A percentile compares a stretch with the other conserved stretches of the same genome.
These are phyloP conservation scores for Zygotorulaspora chibaensis DNA, from an alignment of 805 yeast genomes.

Conservation along the genomic window DNA sequence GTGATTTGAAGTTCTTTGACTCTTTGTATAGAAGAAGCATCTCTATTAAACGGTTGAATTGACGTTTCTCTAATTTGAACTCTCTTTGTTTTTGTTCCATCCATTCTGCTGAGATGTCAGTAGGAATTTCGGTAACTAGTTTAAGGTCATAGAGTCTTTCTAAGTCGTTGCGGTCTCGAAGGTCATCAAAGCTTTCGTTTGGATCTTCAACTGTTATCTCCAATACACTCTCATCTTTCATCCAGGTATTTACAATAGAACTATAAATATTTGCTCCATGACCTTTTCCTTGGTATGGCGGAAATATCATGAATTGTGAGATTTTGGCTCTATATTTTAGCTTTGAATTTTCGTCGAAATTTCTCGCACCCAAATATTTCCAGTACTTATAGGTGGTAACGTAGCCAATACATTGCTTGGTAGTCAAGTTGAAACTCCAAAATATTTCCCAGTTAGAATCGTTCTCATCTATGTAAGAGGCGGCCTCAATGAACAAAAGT, in stretches of 20 bases:
- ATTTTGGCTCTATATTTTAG: constrained; percentile 59
- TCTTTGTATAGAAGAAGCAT: constrained; percentile 52
- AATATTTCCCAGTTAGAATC: constrained; percentile 83
- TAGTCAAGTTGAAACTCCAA: constrained; percentile 40
- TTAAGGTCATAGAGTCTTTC: constrained; percentile 40
- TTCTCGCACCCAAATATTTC: constrained; percentile 54
- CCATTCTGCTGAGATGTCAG: constrained; percentile 37
- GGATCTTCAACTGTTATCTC: constrained; percentile 95
- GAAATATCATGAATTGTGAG: constrained; percentile 81
- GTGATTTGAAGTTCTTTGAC: constrained; percentile 43
- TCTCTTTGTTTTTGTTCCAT: constrained; percentile 34
- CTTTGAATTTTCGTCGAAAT: constrained; percentile 43
- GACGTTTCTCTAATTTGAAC: constrained; percentile 69
- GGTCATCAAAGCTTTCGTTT: constrained; percentile 83
- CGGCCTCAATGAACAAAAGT: constrained; percentile 87
- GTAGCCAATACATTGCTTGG: constrained; percentile 63
- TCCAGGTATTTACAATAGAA: constrained; percentile 52
- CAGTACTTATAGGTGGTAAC: constrained; percentile 81
- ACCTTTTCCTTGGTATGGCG: constrained; percentile 71
- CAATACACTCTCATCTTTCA: constrained; percentile 44
- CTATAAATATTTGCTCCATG: constrained; percentile 69
- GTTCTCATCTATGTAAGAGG: constrained; percentile 71
- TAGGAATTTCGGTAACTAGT: constrained; percentile 33
- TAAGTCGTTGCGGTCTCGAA: constrained; percentile 80
- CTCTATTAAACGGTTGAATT: constrained; percentile 72